Evolutionary conservation across 805 yeast species (phyloP).

Genomic region (Candida hispaniensis): DNA sequence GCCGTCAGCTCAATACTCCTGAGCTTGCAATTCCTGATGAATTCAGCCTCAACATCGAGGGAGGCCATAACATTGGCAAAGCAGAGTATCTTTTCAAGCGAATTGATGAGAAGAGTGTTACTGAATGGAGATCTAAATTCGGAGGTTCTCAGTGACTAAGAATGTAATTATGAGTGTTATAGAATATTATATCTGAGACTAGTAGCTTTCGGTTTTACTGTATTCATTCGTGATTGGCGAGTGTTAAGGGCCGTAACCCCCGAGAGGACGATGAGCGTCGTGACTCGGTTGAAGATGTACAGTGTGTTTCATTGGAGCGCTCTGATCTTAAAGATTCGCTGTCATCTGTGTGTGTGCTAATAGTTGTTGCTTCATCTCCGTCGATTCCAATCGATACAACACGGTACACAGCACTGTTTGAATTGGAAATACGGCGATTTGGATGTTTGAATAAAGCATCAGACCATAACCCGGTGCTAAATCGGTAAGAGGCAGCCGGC

Average conservation of each 20-base stretch:
- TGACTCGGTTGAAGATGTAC: too few species aligned
- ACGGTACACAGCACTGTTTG: constrained; percentile 1
- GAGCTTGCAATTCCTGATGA: constrained; percentile 63
- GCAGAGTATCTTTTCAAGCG: constrained; percentile 87
- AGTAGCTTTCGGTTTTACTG: too few species aligned
- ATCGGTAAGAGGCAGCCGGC: constrained; percentile 7
- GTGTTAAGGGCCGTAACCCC: too few species aligned
- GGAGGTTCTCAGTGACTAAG: constrained; percentile 50
- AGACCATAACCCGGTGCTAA: constrained; percentile 14
- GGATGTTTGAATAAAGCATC: constrained; percentile 13
- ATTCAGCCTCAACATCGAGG: constrained; percentile 55
- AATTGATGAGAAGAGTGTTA: constrained; percentile 82
- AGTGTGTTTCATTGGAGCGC: too few species aligned
- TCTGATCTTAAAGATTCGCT: too few species aligned
- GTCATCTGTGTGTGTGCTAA: too few species aligned
- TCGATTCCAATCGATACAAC: constrained; percentile 12
- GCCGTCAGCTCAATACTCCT: constrained; percentile 75
- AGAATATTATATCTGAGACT: too few species aligned
- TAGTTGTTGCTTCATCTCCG: too few species aligned
- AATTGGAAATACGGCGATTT: neutral
- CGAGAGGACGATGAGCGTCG: too few species aligned
- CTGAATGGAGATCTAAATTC: constrained; percentile 72
- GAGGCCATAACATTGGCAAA: constrained; percentile 81
- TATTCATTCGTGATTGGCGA: too few species aligned
- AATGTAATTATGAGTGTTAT: too few species aligned